A percentile compares a stretch with the other conserved stretches of the same genome.
phyloP scores from a whole-genome alignment of 257 asterid species.

The Nicotiana undulata region DNA sequence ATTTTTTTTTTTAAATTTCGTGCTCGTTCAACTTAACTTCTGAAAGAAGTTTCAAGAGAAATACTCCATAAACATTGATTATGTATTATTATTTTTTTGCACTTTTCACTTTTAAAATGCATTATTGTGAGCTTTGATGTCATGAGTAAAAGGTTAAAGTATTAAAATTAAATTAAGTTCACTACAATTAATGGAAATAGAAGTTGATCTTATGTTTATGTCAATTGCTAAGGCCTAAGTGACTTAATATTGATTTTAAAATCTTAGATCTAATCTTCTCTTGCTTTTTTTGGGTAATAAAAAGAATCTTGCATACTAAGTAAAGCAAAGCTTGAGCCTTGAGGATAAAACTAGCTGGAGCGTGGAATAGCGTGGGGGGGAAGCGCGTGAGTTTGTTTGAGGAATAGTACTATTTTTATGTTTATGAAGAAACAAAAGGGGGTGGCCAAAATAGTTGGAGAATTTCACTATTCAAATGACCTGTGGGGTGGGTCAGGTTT shows the following conservation, averaged over 20 bases:
- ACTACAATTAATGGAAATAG: neutral
- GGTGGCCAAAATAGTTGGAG: constrained; percentile 7
- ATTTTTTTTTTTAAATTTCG: too few relatives aligned
- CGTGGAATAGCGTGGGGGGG: neutral
- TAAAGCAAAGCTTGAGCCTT: neutral
- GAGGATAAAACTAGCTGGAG: neutral
- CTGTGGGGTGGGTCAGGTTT: neutral
- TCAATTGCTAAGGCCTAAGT: neutral
- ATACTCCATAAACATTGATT: too few relatives aligned
- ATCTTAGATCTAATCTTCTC: too few relatives aligned
- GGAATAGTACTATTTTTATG: neutral
- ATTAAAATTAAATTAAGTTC: neutral
- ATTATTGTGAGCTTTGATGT: too few relatives aligned
- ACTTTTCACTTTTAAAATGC: too few relatives aligned
- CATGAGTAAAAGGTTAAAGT: too few relatives aligned
- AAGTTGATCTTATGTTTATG: neutral
- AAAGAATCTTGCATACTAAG: neutral
- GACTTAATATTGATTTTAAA: neutral
- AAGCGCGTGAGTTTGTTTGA: neutral
- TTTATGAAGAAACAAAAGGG: neutral
- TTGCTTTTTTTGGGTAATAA: neutral
- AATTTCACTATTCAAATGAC: neutral
- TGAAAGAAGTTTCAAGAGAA: too few relatives aligned
- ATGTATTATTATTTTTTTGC: too few relatives aligned
- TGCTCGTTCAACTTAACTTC: too few relatives aligned